Percentiles rank a stretch among this genome's conserved stretches.
Conservation (phyloP, 2,329 filamentous ascomycete species). For the Cucurbitaria berberidis region DNA sequence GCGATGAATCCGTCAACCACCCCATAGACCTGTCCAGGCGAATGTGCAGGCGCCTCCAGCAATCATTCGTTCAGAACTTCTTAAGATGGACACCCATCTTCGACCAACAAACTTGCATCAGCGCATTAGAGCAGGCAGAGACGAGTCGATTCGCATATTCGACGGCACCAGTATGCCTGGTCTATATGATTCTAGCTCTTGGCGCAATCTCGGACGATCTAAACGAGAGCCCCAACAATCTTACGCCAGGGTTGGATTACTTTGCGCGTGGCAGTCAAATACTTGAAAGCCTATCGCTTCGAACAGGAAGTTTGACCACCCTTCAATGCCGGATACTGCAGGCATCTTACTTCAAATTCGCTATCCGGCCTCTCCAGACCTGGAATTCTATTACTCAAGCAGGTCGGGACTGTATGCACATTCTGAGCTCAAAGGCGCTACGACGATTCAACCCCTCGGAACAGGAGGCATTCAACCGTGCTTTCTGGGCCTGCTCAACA, state of each 20-base stretch:
- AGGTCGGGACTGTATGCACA: conserved; percentile 35
- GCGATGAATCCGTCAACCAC: conserved; percentile 20
- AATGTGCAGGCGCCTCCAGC: conserved; percentile 29
- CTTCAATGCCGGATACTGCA: conserved; percentile 36
- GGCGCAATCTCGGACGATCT: conserved; percentile 31
- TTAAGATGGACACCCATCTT: conserved; percentile 37
- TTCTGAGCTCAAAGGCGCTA: conserved; percentile 24
- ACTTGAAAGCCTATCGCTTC: conserved; percentile 26
- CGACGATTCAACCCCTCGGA: conserved; percentile 23
- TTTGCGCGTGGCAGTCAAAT: conserved; percentile 30
- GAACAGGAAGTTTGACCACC: conserved; percentile 25
- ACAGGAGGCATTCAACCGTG: conserved; percentile 33
- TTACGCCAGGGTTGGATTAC: conserved; percentile 32
- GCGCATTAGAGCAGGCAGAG: conserved; percentile 23
- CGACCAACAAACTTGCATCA: conserved; percentile 26
- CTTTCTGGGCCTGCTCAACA: conserved; percentile 36
- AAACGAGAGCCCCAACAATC: conserved; percentile 17
- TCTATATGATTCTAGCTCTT: conserved; percentile 30
- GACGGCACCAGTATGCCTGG: conserved; percentile 27
- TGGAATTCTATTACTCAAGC: conserved; percentile 36
- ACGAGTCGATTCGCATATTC: conserved; percentile 10
- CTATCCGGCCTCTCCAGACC: conserved; percentile 29
- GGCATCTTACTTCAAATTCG: conserved; percentile 36
- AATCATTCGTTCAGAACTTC: conserved; percentile 37
- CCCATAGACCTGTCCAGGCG: conserved; percentile 25